Evolutionary conservation across 805 yeast genomes (phyloP).

Genomic region (Yarrowia sp.): DNA sequence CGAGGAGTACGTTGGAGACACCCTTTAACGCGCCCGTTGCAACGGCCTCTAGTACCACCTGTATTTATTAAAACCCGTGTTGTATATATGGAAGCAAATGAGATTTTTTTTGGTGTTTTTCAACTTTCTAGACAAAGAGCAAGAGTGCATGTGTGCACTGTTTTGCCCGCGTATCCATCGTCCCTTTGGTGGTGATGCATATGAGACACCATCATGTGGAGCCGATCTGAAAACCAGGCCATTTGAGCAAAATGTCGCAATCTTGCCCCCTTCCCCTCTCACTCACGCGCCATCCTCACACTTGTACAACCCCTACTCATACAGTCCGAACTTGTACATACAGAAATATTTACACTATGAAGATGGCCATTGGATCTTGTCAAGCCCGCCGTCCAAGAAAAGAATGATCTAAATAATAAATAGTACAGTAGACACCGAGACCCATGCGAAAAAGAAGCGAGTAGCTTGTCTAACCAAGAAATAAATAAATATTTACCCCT

Average conservation of each 20-base stretch:
- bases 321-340: background rate
- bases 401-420: background rate
- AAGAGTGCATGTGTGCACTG: background rate
- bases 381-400: too few relatives aligned
- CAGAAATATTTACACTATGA: background rate
- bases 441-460: background rate
- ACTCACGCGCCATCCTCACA: too few relatives aligned
- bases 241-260: too few relatives aligned
- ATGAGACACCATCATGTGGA: too few relatives aligned
- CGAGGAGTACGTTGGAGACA: constrained; percentile 29
- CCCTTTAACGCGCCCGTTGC: background rate
- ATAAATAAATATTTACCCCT: background rate
- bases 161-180: background rate
- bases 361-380: background rate
- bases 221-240: too few relatives aligned
- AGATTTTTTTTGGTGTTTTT: background rate
- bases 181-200: background rate
- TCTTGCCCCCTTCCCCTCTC: too few relatives aligned
- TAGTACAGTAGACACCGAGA: background rate
- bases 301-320: too few relatives aligned
- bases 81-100: background rate
- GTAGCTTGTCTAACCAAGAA: background rate
- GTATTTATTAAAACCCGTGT: background rate
- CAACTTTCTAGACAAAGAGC: too few relatives aligned
- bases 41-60: background rate